Percentiles rank a stretch among this genome's conserved stretches.
These are phyloP conservation scores for Gnomoniopsis sp. DNA, from an alignment of 2,329 filamentous ascomycete species.

Conservation along the genomic window DNA sequence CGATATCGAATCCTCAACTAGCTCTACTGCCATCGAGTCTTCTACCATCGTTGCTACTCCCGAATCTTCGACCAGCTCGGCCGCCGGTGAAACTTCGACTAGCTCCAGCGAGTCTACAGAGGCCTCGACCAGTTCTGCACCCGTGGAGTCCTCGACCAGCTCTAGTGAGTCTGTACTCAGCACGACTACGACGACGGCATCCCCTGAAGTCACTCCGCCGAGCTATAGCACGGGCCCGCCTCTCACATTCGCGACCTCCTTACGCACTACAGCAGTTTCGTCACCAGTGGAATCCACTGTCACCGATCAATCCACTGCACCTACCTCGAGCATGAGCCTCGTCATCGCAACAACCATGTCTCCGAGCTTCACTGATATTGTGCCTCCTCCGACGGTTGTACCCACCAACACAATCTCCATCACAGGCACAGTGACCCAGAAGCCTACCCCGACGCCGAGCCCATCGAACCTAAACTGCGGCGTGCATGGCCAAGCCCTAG, in stretches of 20 bases:
- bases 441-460: slow-evolving; percentile 22
- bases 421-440: slow-evolving; percentile 29
- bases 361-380: slow-evolving; percentile 27
- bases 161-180: neutral
- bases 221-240: neutral
- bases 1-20: neutral
- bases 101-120: neutral
- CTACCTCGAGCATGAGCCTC: slow-evolving; percentile 13
- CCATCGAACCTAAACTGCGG: slow-evolving; percentile 33
- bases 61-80: neutral
- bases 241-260: neutral
- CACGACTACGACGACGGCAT: neutral
- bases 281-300: neutral
- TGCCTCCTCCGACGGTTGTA: slow-evolving; percentile 22
- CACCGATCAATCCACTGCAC: neutral
- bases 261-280: neutral
- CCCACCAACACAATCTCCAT: slow-evolving; percentile 20
- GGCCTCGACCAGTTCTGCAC: neutral
- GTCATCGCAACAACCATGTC: slow-evolving; percentile 33
- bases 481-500: slow-evolving; percentile 32
- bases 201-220: neutral
- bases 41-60: neutral
- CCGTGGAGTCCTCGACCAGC: neutral
- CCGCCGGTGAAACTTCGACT: neutral
- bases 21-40: neutral